A percentile compares a stretch with the other conserved stretches of the same genome.
Conservation (phyloP, 768 basidiomycete genomes). For the Paxillus ammoniavirescens region DNA sequence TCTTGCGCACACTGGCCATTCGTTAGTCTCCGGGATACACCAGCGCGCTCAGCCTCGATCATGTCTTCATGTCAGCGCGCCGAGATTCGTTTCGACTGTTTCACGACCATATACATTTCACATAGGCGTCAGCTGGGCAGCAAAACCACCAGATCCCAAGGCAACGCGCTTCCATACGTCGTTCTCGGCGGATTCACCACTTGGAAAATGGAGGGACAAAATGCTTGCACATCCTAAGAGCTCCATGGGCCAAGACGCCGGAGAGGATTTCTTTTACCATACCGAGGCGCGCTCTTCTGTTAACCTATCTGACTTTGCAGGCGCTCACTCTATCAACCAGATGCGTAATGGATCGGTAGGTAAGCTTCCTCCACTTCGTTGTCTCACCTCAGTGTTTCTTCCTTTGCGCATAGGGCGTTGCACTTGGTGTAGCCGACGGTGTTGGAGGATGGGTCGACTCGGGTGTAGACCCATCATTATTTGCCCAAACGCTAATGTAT, state of each 20-base stretch:
- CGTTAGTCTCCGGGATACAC: neutral
- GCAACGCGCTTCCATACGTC: conserved; percentile 38
- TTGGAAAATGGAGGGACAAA: conserved; percentile 70
- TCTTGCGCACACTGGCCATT: conserved; percentile 1
- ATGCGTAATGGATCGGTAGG: conserved; percentile 80
- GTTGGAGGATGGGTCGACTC: conserved; percentile 89
- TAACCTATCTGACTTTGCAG: neutral
- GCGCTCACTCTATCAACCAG: conserved; percentile 34
- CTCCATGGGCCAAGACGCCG: conserved; percentile 39
- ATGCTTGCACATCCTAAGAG: conserved; percentile 49
- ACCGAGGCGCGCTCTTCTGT: conserved; percentile 53
- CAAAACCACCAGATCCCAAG: conserved; percentile 55
- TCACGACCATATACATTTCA: conserved; percentile 68
- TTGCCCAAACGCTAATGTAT: conserved; percentile 90
- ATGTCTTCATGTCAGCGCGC: neutral
- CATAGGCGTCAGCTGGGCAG: conserved; percentile 75
- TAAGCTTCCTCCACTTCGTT: conserved; percentile 17
- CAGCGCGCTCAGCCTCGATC: neutral
- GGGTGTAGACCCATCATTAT: conserved; percentile 84
- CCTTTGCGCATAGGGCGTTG: conserved; percentile 52
- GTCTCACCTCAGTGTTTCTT: conserved; percentile 21
- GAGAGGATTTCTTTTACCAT: conserved; percentile 66
- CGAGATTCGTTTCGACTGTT: conserved; percentile 22
- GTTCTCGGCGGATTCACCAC: conserved; percentile 54
- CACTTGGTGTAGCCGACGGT: conserved; percentile 87